Base-by-base conservation (phyloP, 225 moss, liverwort and hornwort species). In the Neckera pumila region DNA sequence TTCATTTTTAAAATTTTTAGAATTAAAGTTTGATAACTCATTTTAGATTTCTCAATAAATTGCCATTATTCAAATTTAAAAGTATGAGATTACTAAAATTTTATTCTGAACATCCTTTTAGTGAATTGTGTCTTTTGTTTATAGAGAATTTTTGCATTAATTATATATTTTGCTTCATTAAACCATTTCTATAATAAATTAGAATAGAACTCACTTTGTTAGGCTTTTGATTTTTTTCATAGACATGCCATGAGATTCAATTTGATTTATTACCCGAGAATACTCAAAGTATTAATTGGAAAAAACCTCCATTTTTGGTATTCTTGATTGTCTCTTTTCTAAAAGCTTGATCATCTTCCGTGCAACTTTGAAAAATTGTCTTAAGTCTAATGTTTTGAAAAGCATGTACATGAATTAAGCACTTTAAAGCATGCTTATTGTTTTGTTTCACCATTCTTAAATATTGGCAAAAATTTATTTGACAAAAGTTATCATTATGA, bases 261-360 rank as follows among this genome's bases (percentile, higher is more conserved):
- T 30, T 57, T 4, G 14, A 54, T 28, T 5, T 19, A 54, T 8
- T 56, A 6, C 40, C 0, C 0, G 0, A 61, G 1, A 61, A 3
- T 12, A 40, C 28, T 79, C 3, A 14, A 43, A 43, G 0, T 59
- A 43, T 61, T 61, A 2, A 31, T 43, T 61, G 3, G 10, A 43
- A 17, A 47, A 28, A 9, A 2, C 4, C 10, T 36, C 27, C 17
- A 65, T 82, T 51, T 18, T 15, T n/a, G 9, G 2, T 64, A 17
- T 49, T 13, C 1, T n/a, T 33, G 23, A 34, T 53, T 25, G 27
- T 53, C 2, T 49, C 3, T 36, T 36, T 5, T 54, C 2, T 15
- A n/a, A 51, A 36, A 49, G 6, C 1, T 45, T 4, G 1, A 60
- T 22, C 31, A 85, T 51, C 28, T 63, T 76, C n/a, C 0, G 4